These are phyloP conservation scores for Agrocybe chaxingu DNA, from an alignment of 768 basidiomycete species.

Conservation along the genomic window DNA sequence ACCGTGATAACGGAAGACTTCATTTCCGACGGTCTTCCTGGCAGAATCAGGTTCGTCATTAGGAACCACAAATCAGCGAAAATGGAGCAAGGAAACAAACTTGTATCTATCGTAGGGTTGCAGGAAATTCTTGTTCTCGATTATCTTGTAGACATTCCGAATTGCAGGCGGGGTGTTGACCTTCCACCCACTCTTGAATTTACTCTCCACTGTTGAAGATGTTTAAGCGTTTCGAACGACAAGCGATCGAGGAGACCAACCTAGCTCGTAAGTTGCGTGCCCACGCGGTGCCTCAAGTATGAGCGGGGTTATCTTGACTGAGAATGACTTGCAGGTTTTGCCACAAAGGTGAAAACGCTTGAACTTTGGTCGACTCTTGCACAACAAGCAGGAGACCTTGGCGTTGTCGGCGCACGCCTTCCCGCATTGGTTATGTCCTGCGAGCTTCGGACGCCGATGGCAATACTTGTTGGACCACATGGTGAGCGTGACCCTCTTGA, in stretches of 20 bases:
- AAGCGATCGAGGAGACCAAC: slow-evolving; percentile 3
- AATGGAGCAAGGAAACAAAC: slow-evolving; percentile 1
- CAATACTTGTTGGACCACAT: slow-evolving; percentile 6
- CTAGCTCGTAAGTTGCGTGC: slow-evolving; percentile 16
- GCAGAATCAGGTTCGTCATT: background rate
- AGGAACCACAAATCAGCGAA: background rate
- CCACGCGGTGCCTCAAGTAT: slow-evolving; percentile 17
- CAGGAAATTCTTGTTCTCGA: slow-evolving; percentile 12
- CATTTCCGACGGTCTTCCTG: slow-evolving; percentile 6
- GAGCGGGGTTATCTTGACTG: slow-evolving; percentile 17
- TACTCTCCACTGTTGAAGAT: slow-evolving; percentile 11
- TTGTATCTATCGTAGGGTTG: slow-evolving; percentile 12
- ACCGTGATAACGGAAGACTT: slow-evolving; percentile 13
- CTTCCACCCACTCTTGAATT: slow-evolving; percentile 14
- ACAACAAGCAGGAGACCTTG: slow-evolving; percentile 13
- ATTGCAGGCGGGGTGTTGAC: slow-evolving; percentile 2
- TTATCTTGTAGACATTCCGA: slow-evolving; percentile 13
- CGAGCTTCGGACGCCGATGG: slow-evolving; percentile 5
- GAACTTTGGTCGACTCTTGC: slow-evolving; percentile 11
- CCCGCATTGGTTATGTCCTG: slow-evolving; percentile 10
- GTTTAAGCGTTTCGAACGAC: background rate
- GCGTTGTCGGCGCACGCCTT: slow-evolving; percentile 7
- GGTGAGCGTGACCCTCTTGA: background rate
- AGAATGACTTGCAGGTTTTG: slow-evolving; percentile 14
- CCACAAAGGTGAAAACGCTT: slow-evolving; percentile 18